Percentiles rank a stretch among this genome's conserved stretches.
Conservation (phyloP, 352 stramenopile genomes). For the Pythium phragmitis region DNA sequence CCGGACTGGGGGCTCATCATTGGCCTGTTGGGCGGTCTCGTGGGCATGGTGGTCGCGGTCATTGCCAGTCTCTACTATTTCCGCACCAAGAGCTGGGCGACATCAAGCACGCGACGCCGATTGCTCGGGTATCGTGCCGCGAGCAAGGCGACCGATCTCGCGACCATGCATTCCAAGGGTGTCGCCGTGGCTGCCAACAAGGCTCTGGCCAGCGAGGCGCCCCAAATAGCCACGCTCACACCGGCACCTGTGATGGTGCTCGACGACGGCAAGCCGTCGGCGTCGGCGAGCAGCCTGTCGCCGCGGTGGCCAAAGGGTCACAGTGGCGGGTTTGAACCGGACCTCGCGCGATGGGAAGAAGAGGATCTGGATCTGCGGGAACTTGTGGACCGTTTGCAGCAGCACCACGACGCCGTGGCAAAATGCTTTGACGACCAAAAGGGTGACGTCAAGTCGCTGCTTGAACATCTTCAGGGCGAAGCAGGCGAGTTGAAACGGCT, state of each 20-base stretch:
- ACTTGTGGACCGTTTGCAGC: conserved; percentile 71
- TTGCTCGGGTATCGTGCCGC: conserved; percentile 27
- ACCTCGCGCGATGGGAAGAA: conserved; percentile 72
- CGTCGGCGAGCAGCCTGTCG: not conserved
- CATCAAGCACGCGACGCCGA: conserved; percentile 32
- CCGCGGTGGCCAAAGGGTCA: conserved; percentile 18
- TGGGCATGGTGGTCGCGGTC: conserved; percentile 69
- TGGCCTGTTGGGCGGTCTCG: conserved; percentile 69
- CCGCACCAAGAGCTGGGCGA: conserved; percentile 74
- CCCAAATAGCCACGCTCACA: not conserved
- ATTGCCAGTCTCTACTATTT: conserved; percentile 85
- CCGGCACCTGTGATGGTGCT: conserved; percentile 26
- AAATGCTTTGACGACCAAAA: conserved; percentile 79
- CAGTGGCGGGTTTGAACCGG: conserved; percentile 42
- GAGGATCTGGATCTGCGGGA: conserved; percentile 65
- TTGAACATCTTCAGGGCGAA: conserved; percentile 70
- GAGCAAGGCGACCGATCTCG: conserved; percentile 50
- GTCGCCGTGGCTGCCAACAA: conserved; percentile 43
- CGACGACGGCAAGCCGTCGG: conserved; percentile 13
- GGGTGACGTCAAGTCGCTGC: conserved; percentile 52
- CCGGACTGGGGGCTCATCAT: conserved; percentile 87
- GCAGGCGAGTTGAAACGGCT: conserved; percentile 65
- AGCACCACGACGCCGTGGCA: conserved; percentile 71
- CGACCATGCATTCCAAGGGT: conserved; percentile 69
- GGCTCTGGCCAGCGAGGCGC: not conserved